Evolutionary conservation across 352 stramenopile genomes (phyloP), one percentile per base, ranked within the genome.

Genomic region (Pythium folliculosum): DNA sequence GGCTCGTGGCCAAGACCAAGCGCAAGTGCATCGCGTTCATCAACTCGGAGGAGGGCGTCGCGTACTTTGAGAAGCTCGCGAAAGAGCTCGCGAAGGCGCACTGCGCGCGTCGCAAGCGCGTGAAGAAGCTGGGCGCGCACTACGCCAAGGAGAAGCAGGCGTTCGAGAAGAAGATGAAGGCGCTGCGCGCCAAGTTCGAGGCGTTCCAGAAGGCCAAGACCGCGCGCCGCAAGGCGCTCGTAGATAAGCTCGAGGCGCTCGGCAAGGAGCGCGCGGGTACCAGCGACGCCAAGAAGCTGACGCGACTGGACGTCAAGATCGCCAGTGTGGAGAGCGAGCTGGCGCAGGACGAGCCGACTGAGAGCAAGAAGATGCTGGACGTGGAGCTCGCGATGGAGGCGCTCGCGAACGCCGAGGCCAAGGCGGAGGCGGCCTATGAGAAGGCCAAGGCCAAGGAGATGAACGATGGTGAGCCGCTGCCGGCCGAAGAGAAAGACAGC

Each of bases 11-110:
- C 35, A 86, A 86, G 52, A 89, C 81, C 5, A 81, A 80, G 37
- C 66, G 75, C n/a, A 81, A 86, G 30, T 86, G 81, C 23, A 48
- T 89, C 40, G 77, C 76, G 27, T 91, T 77, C 60, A 85, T 91
- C 54, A 90, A 90, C 40, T 90, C 83, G 5, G 68, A 77, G 7
- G 21, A 43, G 8, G 83, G 81, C 0, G 60, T 88, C 10, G 71
- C 38, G 9, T 78, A 88, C 47, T 89, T 91, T 54, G 83, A 90
- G 54, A 72, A 63, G 35, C 70, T 78, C 22, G 75, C 66, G 16
- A 63, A 67, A 50, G 67, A 70, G 25, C 60, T 66, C 19, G 78
- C 53, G 38, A 78, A 71, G 58, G 54, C 59, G 35, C 69, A 78
- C 14, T 70, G 63, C 27, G 47, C 68, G 17, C 73, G 75, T 22